These are phyloP conservation scores for Pestalotiopsis sp. DNA, from an alignment of 2,329 filamentous ascomycete genomes.

Conservation along the genomic window DNA sequence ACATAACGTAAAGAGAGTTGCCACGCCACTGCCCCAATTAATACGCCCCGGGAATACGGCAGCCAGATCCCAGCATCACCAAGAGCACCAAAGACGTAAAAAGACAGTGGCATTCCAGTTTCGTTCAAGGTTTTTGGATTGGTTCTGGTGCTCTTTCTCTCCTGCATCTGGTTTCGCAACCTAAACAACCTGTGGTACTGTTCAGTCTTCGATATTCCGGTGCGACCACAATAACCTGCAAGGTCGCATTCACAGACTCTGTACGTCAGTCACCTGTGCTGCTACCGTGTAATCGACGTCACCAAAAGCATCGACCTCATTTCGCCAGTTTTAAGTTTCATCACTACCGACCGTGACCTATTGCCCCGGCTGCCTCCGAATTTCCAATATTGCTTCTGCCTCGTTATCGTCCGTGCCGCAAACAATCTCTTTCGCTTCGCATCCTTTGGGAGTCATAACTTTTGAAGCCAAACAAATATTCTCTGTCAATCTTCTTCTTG, in stretches of 20 bases:
- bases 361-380: conserved; percentile 4
- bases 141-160: background rate
- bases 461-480: background rate
- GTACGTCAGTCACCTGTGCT: background rate
- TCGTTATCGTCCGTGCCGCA: background rate
- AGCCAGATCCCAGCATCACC: background rate
- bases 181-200: background rate
- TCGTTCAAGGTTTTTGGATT: background rate
- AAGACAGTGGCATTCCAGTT: background rate
- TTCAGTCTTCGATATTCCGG: background rate
- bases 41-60: conserved; percentile 6
- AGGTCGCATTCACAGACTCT: background rate
- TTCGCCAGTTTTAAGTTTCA: background rate
- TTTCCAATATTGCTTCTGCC: background rate
- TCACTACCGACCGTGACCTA: background rate
- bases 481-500: background rate
- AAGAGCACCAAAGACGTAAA: background rate
- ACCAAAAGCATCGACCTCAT: conserved; percentile 9
- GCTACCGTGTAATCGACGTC: conserved; percentile 10
- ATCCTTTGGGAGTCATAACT: background rate
- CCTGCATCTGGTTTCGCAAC: background rate
- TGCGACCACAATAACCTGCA: background rate
- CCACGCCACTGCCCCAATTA: background rate
- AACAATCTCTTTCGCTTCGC: background rate
- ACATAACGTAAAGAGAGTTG: background rate